Conservation (phyloP, 2,329 filamentous ascomycete genomes). For the Pyrenochaeta sp. region DNA sequence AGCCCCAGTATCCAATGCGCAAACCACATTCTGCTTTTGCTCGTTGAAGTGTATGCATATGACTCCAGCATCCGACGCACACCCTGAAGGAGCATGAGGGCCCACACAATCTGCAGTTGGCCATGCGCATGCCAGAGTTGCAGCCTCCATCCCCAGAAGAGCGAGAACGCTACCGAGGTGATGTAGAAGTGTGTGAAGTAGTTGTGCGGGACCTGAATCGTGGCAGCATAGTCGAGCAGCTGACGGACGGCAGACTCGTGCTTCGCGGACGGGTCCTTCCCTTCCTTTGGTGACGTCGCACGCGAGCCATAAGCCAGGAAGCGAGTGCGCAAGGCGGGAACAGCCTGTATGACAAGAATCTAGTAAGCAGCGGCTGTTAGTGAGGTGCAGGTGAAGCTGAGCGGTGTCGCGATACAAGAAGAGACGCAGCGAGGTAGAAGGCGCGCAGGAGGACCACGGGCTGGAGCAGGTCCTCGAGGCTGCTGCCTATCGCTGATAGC, state of each 20-base stretch:
- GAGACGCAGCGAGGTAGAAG: conserved; percentile 49
- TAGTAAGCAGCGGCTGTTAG: conserved; percentile 47
- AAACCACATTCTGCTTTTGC: conserved; percentile 82
- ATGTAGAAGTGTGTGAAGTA: conserved; percentile 93
- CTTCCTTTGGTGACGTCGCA: conserved; percentile 36
- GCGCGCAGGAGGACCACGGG: conserved; percentile 40
- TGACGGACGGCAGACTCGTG: conserved; percentile 18
- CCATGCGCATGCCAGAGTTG: conserved; percentile 50
- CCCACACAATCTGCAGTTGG: conserved; percentile 73
- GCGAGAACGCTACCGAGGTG: conserved; percentile 71
- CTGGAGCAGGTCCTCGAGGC: conserved; percentile 17
- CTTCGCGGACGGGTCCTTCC: conserved; percentile 8
- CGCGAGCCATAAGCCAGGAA: conserved; percentile 70
- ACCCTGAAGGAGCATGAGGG: conserved; percentile 79
- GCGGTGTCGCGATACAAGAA: conserved; percentile 50
- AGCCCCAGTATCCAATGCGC: conserved; percentile 83
- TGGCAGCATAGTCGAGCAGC: conserved; percentile 61
- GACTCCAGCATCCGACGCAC: conserved; percentile 80
- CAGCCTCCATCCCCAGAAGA: conserved; percentile 78
- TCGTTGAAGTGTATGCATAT: conserved; percentile 70
- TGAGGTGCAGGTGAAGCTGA: conserved; percentile 22
- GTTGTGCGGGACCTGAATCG: conserved; percentile 77
- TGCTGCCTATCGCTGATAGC: conserved; percentile 5
- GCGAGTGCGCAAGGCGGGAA: conserved; percentile 61
- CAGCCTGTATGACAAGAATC: conserved; percentile 61